phyloP scores from a whole-genome alignment of 192 early-diverging fungal genomes.

The Gaertneriomyces semiglobifer region DNA sequence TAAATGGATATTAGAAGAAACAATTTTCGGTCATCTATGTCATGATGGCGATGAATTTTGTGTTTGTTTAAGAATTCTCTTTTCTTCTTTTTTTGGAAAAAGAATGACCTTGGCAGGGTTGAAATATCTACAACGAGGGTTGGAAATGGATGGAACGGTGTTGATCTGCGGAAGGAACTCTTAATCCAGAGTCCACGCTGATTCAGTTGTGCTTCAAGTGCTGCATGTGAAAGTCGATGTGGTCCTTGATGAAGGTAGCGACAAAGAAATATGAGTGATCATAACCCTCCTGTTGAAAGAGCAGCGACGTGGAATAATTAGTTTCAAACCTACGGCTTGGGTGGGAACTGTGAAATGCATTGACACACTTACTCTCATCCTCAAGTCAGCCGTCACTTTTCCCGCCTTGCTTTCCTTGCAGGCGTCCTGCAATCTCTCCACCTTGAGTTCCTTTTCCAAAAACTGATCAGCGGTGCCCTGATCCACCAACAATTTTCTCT shows the following conservation, averaged over 20 bases:
- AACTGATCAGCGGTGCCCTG: slow-evolving; percentile 75
- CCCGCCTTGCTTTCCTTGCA: slow-evolving; percentile 31
- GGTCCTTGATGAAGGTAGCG: slow-evolving; percentile 71
- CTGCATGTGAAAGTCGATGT: slow-evolving; percentile 72
- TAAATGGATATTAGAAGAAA: slow-evolving; percentile 3
- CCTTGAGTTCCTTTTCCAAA: slow-evolving; percentile 61
- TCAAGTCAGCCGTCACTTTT: slow-evolving; percentile 26
- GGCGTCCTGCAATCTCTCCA: slow-evolving; percentile 54
- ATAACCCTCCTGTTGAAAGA: slow-evolving; percentile 70
- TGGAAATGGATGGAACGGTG: too few species aligned
- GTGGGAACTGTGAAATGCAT: slow-evolving; percentile 1
- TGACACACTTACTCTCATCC: background rate
- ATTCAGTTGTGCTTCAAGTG: slow-evolving; percentile 13
- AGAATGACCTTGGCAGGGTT: too few species aligned
- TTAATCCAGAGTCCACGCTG: too few species aligned
- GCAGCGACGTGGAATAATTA: slow-evolving; percentile 13
- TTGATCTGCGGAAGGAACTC: too few species aligned
- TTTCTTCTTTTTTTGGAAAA: too few species aligned
- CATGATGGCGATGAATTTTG: too few species aligned
- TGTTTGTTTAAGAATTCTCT: too few species aligned
- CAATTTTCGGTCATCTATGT: too few species aligned
- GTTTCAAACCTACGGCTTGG: slow-evolving; percentile 13
- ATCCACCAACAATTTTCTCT: slow-evolving; percentile 45
- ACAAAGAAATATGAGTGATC: slow-evolving; percentile 90
- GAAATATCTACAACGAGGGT: too few species aligned